Conservation (phyloP, 352 stramenopile genomes). For the Globisporangium takayamanum region DNA sequence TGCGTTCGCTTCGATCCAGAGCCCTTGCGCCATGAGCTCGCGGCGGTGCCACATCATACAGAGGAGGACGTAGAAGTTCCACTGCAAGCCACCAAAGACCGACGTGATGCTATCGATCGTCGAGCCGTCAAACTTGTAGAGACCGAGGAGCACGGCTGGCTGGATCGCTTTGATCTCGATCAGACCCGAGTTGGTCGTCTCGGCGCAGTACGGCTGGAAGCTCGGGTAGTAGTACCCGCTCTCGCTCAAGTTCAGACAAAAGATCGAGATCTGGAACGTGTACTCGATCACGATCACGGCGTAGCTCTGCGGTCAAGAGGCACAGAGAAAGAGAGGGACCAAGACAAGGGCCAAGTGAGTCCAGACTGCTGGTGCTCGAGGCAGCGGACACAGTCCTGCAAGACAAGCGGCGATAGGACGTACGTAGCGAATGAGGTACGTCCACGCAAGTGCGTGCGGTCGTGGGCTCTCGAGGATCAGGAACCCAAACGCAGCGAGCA, state of each 20-base stretch:
- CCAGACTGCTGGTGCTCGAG: background rate
- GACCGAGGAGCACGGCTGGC: constrained; percentile 65
- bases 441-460: constrained; percentile 53
- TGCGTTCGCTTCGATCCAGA: constrained; percentile 46
- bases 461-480: constrained; percentile 71
- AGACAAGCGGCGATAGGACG: constrained; percentile 11
- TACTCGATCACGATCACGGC: constrained; percentile 59
- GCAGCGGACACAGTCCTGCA: background rate
- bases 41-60: constrained; percentile 74
- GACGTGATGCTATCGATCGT: constrained; percentile 42
- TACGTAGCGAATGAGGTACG: constrained; percentile 79
- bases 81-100: constrained; percentile 70
- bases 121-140: constrained; percentile 84
- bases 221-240: constrained; percentile 66
- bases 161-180: constrained; percentile 65
- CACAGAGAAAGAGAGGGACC: background rate
- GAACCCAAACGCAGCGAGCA: constrained; percentile 61
- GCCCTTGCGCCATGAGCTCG: constrained; percentile 71
- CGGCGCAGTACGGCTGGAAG: constrained; percentile 62
- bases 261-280: constrained; percentile 76
- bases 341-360: background rate
- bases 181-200: constrained; percentile 17
- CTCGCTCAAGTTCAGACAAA: constrained; percentile 61
- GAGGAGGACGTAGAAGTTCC: constrained; percentile 80
- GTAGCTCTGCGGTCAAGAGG: constrained; percentile 25